Conservation (phyloP, 306 rosid genomes). For the Prunus salicina region DNA sequence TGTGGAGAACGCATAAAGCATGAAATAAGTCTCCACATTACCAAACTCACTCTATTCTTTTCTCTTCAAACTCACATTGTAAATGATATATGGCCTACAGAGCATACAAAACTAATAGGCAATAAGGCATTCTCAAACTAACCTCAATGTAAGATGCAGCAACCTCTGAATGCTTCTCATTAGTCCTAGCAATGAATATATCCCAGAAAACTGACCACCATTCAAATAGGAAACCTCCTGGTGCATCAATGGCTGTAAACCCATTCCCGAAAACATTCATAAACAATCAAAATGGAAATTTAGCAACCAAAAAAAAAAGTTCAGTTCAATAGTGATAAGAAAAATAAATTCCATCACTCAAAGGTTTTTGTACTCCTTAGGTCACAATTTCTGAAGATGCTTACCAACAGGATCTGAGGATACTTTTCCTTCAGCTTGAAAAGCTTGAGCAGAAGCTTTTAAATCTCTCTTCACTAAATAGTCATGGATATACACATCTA, state of each 20-base stretch:
- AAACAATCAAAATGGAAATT: constrained; percentile 10
- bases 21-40: not conserved
- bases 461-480: constrained; percentile 92
- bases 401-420: constrained; percentile 99
- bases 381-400: constrained; percentile 27
- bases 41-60: not conserved
- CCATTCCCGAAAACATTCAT: constrained; percentile 21
- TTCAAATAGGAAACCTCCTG: constrained; percentile 95
- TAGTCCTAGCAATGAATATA: constrained; percentile 95
- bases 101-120: not conserved
- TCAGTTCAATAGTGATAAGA: not conserved
- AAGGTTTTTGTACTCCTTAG: constrained; percentile 4
- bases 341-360: constrained; percentile 6
- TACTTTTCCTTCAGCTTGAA: constrained; percentile 96
- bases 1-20: not conserved
- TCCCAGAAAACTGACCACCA: constrained; percentile 99
- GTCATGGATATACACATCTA: constrained; percentile 98
- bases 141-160: constrained; percentile 99
- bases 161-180: constrained; percentile 98
- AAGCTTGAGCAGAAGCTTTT: constrained; percentile 97
- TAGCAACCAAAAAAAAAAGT: not conserved
- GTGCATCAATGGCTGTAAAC: constrained; percentile 94
- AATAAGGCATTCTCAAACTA: constrained; percentile 22
- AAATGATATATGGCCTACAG: constrained; percentile 16
- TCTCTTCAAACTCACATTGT: constrained; percentile 1